Percentiles rank a stretch among this genome's conserved stretches.
phyloP scores from a whole-genome alignment of 306 rosid species.

The Prunus salicina region DNA sequence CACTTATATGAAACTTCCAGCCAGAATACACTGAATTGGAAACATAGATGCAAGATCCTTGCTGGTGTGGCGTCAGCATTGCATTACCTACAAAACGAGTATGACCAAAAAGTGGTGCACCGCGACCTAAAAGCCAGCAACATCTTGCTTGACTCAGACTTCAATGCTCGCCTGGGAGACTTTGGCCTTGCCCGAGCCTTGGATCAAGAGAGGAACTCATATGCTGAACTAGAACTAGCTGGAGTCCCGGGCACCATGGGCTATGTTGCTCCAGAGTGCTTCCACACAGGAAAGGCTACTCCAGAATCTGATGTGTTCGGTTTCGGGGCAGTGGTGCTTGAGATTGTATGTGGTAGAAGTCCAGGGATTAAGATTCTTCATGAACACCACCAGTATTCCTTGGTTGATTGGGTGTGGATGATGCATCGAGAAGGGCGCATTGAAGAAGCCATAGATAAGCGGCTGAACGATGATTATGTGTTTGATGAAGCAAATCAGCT shows the following conservation, averaged over 20 bases:
- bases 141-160: slow-evolving; percentile 37
- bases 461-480: slow-evolving; percentile 15
- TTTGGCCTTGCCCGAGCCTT: slow-evolving; percentile 58
- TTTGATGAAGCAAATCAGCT: slow-evolving; percentile 43
- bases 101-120: slow-evolving; percentile 44
- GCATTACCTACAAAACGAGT: slow-evolving; percentile 49
- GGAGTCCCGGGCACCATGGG: slow-evolving; percentile 53
- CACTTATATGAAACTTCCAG: slow-evolving; percentile 30
- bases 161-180: slow-evolving; percentile 49
- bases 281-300: slow-evolving; percentile 51
- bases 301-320: slow-evolving; percentile 53
- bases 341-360: slow-evolving; percentile 38
- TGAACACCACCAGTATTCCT: slow-evolving; percentile 14
- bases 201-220: slow-evolving; percentile 48
- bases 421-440: slow-evolving; percentile 37
- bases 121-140: slow-evolving; percentile 52
- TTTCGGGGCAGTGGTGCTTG: slow-evolving; percentile 54
- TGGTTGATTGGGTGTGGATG: slow-evolving; percentile 60
- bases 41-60: slow-evolving; percentile 36
- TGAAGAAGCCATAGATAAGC: slow-evolving; percentile 38
- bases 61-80: slow-evolving; percentile 43
- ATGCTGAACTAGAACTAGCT: slow-evolving; percentile 37
- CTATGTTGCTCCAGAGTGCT: slow-evolving; percentile 60
- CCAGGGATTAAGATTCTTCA: slow-evolving; percentile 26
- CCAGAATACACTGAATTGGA: slow-evolving; percentile 30